These are phyloP conservation scores for Brassica juncea DNA, from an alignment of 345 rosid genomes.

Conservation along the genomic window DNA sequence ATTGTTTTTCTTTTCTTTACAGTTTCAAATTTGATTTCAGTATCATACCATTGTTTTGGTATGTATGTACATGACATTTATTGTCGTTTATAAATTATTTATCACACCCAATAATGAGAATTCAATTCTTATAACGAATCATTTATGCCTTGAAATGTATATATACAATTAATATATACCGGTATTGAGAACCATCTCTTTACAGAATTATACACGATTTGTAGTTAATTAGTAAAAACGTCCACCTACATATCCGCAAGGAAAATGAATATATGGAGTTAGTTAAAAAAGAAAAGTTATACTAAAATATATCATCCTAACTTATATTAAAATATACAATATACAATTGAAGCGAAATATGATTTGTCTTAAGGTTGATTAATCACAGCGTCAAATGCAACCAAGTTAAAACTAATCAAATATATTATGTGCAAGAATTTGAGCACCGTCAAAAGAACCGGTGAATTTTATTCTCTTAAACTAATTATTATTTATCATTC, in stretches of 20 bases:
- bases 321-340: too few species aligned
- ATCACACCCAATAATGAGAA: not conserved
- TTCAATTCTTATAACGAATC: not conserved
- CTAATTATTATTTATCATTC: not conserved
- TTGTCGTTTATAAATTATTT: not conserved
- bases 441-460: constrained; percentile 1
- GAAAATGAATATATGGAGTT: too few species aligned
- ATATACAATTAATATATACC: not conserved
- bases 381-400: constrained; percentile 6
- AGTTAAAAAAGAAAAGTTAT: too few species aligned
- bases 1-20: not conserved
- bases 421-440: not conserved
- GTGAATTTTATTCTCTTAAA: not conserved
- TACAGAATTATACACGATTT: not conserved
- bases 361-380: not conserved
- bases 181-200: not conserved
- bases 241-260: too few species aligned
- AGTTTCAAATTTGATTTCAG: too few species aligned
- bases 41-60: not conserved
- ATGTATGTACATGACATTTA: not conserved
- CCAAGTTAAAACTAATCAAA: not conserved
- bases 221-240: too few species aligned
- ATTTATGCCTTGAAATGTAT: not conserved
- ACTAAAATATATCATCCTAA: too few species aligned
- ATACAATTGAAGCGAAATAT: not conserved